Base-by-base conservation (phyloP, 73 alveolate genomes). In the Symbiodinium pilosum region DNA sequence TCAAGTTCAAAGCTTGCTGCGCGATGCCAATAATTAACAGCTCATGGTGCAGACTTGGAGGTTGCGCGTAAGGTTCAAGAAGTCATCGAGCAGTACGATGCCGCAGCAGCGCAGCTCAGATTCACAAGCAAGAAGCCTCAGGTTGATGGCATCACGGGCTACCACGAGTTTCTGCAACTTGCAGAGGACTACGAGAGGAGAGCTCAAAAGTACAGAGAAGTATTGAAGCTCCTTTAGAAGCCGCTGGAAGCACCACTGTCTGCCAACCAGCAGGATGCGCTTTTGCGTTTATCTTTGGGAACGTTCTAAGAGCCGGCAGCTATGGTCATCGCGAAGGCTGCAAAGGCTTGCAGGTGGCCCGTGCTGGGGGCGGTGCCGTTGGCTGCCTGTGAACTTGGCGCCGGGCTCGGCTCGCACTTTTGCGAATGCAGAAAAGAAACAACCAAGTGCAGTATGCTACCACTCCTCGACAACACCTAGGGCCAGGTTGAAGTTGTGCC, bases 121-220 rank as follows among this genome's bases (percentile, higher is more conserved):
- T 52, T 40, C 68, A 47, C 59, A 59, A 87, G 94, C 84, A 41
- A 40, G 28, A 87, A 56, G 64, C 94, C 94, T 32, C 94, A 86
- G 93, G 93, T 86, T 30, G 93, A 86, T 52, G 93, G 93, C 54
- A 86, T 86, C 93, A 86, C 93, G 11, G 93, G 93, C 12, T 86
- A 86, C 83, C 93, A 86, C 84, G 93, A 86, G 83, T 86, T 86
- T 32, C 84, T 52, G 52, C 38, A n/a, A 40, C 56, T 86, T 8
- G 93, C 93, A 14, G 93, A 86, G 93, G 93, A 47, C 39, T 86
- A 86, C 83, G 93, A 86, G 93, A 32, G n/a, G 11, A 59, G 93
- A 9, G 93, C 84, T 16, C 93, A 86, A 83, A 52, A 52, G 84
- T 86, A 51, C 64, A 83, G 93, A 26, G 93, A 86, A 83, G 94